Conservation (phyloP, 2,329 filamentous ascomycete genomes). For the Coniella vitis region DNA sequence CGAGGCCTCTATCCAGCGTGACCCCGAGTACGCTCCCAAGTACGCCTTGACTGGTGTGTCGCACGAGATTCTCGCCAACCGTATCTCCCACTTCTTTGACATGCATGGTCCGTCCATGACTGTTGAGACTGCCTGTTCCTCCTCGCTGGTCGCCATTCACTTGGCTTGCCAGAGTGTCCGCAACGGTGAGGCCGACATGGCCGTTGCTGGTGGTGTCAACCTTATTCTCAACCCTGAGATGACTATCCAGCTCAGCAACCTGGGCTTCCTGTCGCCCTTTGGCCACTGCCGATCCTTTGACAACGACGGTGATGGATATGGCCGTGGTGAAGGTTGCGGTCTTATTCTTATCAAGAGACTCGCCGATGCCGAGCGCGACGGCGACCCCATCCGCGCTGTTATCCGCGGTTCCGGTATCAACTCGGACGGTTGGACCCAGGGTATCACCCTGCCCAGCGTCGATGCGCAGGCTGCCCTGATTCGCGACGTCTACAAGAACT, state of each 20-base stretch:
- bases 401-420: constrained; percentile 45
- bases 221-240: constrained; percentile 37
- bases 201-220: constrained; percentile 40
- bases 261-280: constrained; percentile 9
- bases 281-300: constrained; percentile 46
- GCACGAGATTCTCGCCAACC: constrained; percentile 43
- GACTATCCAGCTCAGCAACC: constrained; percentile 10
- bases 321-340: constrained; percentile 51
- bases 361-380: constrained; percentile 46
- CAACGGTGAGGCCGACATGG: constrained; percentile 16
- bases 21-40: constrained; percentile 38
- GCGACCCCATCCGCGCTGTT: constrained; percentile 47
- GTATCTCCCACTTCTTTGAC: constrained; percentile 47
- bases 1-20: constrained; percentile 35
- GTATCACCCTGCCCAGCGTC: constrained; percentile 24
- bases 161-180: constrained; percentile 37
- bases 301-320: constrained; percentile 51
- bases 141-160: constrained; percentile 45
- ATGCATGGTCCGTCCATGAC: constrained; percentile 46
- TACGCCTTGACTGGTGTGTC: constrained; percentile 43
- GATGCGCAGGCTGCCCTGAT: constrained; percentile 29
- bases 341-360: constrained; percentile 51
- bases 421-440: constrained; percentile 47
- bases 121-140: constrained; percentile 49
- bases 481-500: constrained; percentile 23